These are phyloP conservation scores for Chenopodium berlandieri DNA, from an alignment of 148 eudicot genomes.

Conservation along the genomic window DNA sequence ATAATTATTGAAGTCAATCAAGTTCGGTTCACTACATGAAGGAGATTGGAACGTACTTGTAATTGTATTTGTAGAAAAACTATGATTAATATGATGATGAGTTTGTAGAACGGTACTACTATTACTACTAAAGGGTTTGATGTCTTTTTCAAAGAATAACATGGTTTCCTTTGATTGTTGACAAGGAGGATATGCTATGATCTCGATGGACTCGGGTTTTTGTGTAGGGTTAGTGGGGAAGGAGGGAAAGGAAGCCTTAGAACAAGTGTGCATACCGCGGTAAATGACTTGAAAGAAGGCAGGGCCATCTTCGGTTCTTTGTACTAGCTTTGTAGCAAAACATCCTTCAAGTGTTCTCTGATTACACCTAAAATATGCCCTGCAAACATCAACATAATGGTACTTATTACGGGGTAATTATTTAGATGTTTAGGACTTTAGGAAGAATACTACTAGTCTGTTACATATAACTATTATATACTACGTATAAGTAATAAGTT, in stretches of 20 bases:
- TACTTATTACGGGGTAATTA: too few relatives aligned
- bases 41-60: too few relatives aligned
- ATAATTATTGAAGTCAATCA: too few relatives aligned
- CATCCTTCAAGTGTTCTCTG: conserved; percentile 28
- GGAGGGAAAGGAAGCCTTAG: conserved; percentile 14
- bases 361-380: conserved; percentile 39
- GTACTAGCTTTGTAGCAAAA: conserved; percentile 41
- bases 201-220: conserved; percentile 18
- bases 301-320: conserved; percentile 40
- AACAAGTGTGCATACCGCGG: conserved; percentile 38
- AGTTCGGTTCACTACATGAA: too few relatives aligned
- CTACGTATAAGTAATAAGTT: too few relatives aligned
- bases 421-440: too few relatives aligned
- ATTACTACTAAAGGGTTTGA: not conserved
- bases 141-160: too few relatives aligned
- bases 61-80: too few relatives aligned
- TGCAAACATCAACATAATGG: conserved; percentile 12
- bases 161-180: not conserved
- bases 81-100: too few relatives aligned
- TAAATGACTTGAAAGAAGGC: conserved; percentile 32
- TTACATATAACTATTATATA: too few relatives aligned
- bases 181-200: not conserved
- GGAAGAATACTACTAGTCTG: too few relatives aligned
- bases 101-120: too few relatives aligned
- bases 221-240: not conserved